Evolutionary conservation across 805 yeast genomes (phyloP).

Genomic region (Nakazawaea molendinolei): DNA sequence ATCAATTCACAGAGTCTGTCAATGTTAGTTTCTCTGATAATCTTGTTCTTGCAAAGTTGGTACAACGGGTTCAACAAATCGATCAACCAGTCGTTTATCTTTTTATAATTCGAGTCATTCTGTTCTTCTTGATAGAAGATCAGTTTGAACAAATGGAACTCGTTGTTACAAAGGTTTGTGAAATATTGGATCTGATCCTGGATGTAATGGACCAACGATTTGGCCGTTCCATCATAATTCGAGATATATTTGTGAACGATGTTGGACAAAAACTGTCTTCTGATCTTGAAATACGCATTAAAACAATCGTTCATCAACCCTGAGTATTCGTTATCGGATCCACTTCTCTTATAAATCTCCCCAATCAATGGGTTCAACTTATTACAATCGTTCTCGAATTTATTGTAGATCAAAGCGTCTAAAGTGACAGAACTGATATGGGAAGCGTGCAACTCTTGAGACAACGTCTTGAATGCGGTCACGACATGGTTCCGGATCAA

Average conservation of each 20-base stretch:
- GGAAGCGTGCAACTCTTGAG: slow-evolving; percentile 16
- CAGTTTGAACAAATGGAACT: slow-evolving; percentile 47
- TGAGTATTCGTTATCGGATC: slow-evolving; percentile 37
- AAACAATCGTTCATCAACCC: slow-evolving; percentile 66
- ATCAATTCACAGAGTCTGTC: slow-evolving; percentile 68
- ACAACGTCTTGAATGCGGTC: slow-evolving; percentile 30
- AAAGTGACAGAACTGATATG: slow-evolving; percentile 34
- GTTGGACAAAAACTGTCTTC: slow-evolving; percentile 42
- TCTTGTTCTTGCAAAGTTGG: slow-evolving; percentile 56
- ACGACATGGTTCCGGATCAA: slow-evolving; percentile 63
- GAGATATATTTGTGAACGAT: slow-evolving; percentile 23
- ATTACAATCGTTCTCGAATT: slow-evolving; percentile 38
- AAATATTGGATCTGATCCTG: slow-evolving; percentile 58
- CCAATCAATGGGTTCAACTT: slow-evolving; percentile 17
- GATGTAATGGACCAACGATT: slow-evolving; percentile 49
- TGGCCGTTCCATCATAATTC: slow-evolving; percentile 16
- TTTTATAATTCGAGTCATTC: slow-evolving; percentile 22
- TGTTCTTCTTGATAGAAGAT: slow-evolving; percentile 33
- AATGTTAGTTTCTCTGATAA: slow-evolving; percentile 67
- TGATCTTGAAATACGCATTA: slow-evolving; percentile 51
- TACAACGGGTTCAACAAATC: slow-evolving; percentile 72
- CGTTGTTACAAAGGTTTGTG: slow-evolving; percentile 54
- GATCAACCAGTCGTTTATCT: slow-evolving; percentile 52
- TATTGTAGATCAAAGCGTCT: slow-evolving; percentile 61
- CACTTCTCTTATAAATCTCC: slow-evolving; percentile 21